Base-by-base conservation (phyloP, 169 alveolate genomes). In the Besnoitia besnoiti region DNA sequence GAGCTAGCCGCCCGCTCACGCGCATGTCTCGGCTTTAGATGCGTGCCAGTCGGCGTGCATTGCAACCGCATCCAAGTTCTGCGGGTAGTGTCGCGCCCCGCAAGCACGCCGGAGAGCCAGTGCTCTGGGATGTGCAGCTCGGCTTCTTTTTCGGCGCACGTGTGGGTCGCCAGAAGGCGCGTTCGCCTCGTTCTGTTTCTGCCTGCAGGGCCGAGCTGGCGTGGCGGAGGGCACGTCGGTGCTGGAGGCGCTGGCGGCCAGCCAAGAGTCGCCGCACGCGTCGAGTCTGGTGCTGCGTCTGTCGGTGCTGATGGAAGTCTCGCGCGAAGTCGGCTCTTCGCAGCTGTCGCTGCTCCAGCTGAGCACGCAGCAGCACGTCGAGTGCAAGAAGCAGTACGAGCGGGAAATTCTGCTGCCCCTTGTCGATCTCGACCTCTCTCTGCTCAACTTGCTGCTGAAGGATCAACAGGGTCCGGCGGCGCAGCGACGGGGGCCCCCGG, bases 361-460 rank as follows among this genome's bases (percentile, higher is more conserved):
- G 37, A 77, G 59, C 33, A 77, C 55, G 37, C 87, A 77, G 59
- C 87, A 77, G 87, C 87, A 77, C 59, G 47, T 77, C 59, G 87
- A 77, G 14, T 77, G 87, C 59, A 77, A 77, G 59, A 77, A 77
- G 59, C 37, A 21, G n/a, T 77, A 19, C 55, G 87, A 77, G 87
- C n/a, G 40, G 8, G 44, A 35, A 14, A 35, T 77, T 35, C 40
- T 77, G 10, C 87, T 77, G 30, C 87, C 87, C 3, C 49, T 77
- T 55, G 50, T 42, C 59, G 87, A 77, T 37, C 12, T 27, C 39
- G 40, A 24, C 30, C 59, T 77, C 39, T 37, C 87, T 16, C 49
- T 77, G 3, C 87, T 77, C 87, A 77, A 77, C 30, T 37, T 77
- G 35, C 87, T 77, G 7, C 61, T 77, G 49, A 37, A 77, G 37